Conservation (phyloP, 495 filamentous ascomycete species). For the Cudoniella acicularis region DNA sequence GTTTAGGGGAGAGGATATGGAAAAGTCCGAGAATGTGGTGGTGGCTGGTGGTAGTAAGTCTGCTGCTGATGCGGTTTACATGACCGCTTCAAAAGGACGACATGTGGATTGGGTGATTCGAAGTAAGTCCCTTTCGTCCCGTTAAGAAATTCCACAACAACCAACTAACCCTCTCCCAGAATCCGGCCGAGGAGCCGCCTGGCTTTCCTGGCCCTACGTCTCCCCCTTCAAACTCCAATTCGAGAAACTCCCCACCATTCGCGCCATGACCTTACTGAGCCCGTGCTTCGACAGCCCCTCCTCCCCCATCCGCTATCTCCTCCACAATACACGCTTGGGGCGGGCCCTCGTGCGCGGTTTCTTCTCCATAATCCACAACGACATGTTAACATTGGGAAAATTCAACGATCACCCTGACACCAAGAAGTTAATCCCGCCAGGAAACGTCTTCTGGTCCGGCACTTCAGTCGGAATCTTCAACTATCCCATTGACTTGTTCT, state of each 20-base stretch:
- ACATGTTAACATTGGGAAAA: conserved; percentile 53
- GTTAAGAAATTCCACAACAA: conserved; percentile 1
- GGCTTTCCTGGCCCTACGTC: conserved; percentile 62
- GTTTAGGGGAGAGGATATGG: not conserved
- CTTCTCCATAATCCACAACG: conserved; percentile 56
- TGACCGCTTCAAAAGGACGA: conserved; percentile 57
- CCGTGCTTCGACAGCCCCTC: conserved; percentile 41
- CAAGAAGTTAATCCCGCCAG: conserved; percentile 59
- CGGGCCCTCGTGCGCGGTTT: conserved; percentile 63
- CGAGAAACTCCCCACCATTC: conserved; percentile 60
- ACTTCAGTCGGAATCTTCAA: conserved; percentile 62
- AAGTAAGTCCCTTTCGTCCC: conserved; percentile 26
- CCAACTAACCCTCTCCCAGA: conserved; percentile 38
- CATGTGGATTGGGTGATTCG: conserved; percentile 76
- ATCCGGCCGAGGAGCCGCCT: conserved; percentile 63
- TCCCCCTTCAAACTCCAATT: conserved; percentile 52
- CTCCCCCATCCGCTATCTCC: conserved; percentile 39
- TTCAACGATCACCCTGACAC: conserved; percentile 59
- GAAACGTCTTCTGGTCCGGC: conserved; percentile 58
- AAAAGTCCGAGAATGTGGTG: not conserved
- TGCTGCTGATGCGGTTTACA: conserved; percentile 70
- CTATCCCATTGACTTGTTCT: conserved; percentile 61
- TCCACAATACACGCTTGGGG: conserved; percentile 56
- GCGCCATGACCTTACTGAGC: conserved; percentile 53
- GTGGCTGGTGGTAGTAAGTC: conserved; percentile 49